A percentile compares a stretch with the other conserved stretches of the same genome.
Conservation (phyloP, 2,329 filamentous ascomycete genomes). For the Colletotrichum sublineola region DNA sequence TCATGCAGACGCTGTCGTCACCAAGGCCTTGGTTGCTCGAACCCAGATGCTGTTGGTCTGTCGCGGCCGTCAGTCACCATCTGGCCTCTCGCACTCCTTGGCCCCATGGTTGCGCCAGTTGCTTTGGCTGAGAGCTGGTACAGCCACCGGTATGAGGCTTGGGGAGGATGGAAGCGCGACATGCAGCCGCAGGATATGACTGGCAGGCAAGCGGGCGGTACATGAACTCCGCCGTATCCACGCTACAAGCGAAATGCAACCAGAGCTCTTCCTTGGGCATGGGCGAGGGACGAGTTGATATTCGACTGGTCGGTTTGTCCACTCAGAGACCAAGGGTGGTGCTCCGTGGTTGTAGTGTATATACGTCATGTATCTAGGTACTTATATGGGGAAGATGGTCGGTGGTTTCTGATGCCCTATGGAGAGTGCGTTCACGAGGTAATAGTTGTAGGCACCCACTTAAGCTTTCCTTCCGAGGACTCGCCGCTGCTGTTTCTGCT, state of each 20-base stretch:
- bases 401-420: slow-evolving; percentile 8
- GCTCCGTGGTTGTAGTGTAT: not conserved
- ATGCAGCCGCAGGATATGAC: slow-evolving; percentile 34
- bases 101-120: not conserved
- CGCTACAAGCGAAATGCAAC: slow-evolving; percentile 31
- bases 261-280: slow-evolving; percentile 14
- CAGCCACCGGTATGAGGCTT: slow-evolving; percentile 34
- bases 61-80: not conserved
- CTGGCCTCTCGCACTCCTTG: not conserved
- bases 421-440: not conserved
- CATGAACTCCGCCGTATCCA: slow-evolving; percentile 22
- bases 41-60: slow-evolving; percentile 6
- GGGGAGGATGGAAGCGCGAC: slow-evolving; percentile 31
- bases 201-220: slow-evolving; percentile 27
- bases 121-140: slow-evolving; percentile 29
- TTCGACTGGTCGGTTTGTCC: not conserved
- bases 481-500: not conserved
- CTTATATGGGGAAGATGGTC: not conserved
- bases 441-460: slow-evolving; percentile 3
- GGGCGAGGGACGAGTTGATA: not conserved
- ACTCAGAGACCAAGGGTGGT: slow-evolving; percentile 9
- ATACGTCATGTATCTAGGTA: not conserved
- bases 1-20: slow-evolving; percentile 18
- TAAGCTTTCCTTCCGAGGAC: slow-evolving; percentile 37
- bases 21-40: not conserved